A percentile compares a stretch with the other conserved stretches of the same genome.
Evolutionary conservation across 129 eudicot genomes (phyloP).

Genomic region (Mikania micrantha): DNA sequence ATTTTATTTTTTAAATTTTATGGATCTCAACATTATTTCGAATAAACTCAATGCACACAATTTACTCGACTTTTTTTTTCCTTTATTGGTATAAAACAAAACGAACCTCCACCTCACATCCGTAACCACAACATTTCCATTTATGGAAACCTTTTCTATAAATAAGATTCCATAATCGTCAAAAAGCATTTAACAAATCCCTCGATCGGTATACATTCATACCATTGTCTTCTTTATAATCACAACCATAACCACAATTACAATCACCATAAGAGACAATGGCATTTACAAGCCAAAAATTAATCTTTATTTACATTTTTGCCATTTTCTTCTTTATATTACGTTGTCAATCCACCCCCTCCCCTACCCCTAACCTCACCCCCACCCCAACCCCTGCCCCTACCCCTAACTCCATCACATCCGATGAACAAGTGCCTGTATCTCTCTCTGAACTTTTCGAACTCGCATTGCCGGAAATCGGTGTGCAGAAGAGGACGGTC

Average conservation of each 20-base stretch:
- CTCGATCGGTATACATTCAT: too few species aligned
- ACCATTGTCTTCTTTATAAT: conserved; percentile 17
- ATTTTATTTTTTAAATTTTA: too few species aligned
- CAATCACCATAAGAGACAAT: conserved; percentile 20
- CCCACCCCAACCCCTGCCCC: not conserved
- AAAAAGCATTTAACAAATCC: not conserved
- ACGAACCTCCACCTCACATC: conserved; percentile 18
- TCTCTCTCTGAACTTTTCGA: conserved; percentile 20
- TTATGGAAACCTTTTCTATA: conserved; percentile 14
- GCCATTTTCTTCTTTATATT: conserved; percentile 1
- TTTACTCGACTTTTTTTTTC: not conserved
- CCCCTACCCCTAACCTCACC: not conserved
- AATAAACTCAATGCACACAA: not conserved
- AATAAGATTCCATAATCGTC: conserved; percentile 14
- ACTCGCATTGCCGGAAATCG: conserved; percentile 12
- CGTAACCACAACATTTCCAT: conserved; percentile 17
- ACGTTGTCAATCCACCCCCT: not conserved
- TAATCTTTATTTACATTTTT: conserved; percentile 9
- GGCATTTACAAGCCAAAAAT: conserved; percentile 11
- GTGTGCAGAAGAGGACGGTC: conserved; percentile 11
- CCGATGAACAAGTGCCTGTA: not conserved
- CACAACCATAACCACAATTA: not conserved
- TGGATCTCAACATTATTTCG: too few species aligned
- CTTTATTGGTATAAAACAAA: not conserved
- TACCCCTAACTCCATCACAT: not conserved